These are phyloP conservation scores for Phaeosphaeriaceae sp. DNA, from an alignment of 2,329 filamentous ascomycete species.

Conservation along the genomic window DNA sequence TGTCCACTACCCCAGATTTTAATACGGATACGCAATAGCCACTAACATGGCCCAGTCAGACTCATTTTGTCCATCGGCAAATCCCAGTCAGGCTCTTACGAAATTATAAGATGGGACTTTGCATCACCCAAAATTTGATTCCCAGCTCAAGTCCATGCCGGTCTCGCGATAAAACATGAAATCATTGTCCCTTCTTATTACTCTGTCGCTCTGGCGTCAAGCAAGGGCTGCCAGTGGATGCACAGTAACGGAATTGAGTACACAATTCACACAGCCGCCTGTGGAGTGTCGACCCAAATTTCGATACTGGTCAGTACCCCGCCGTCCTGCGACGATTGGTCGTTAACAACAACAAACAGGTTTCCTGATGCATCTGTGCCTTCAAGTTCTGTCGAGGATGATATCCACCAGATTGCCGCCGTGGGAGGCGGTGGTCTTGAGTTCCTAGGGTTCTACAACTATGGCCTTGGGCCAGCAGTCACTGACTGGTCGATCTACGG, in stretches of 20 bases:
- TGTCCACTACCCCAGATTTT: no score
- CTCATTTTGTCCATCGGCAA: no score
- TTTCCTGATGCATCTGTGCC: neutral
- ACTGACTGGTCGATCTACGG: neutral
- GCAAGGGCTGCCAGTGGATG: no score
- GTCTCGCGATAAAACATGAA: no score
- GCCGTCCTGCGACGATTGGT: neutral
- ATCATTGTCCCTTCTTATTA: no score
- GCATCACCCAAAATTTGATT: no score
- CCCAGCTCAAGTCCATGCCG: no score
- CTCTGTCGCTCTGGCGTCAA: no score
- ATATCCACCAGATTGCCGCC: neutral
- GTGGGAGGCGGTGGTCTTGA: neutral
- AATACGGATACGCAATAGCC: no score
- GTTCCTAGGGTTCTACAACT: neutral
- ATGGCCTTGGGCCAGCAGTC: neutral
- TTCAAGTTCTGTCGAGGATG: neutral
- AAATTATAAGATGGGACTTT: no score
- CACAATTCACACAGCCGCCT: neutral
- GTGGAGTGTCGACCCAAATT: neutral
- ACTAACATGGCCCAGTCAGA: no score
- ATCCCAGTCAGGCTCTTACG: no score
- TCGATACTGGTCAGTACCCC: neutral
- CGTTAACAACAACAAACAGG: neutral
- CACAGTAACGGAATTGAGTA: neutral